A percentile compares a stretch with the other conserved stretches of the same genome.
phyloP scores from a whole-genome alignment of 352 stramenopile species.

The Globisporangium echinulatum region DNA sequence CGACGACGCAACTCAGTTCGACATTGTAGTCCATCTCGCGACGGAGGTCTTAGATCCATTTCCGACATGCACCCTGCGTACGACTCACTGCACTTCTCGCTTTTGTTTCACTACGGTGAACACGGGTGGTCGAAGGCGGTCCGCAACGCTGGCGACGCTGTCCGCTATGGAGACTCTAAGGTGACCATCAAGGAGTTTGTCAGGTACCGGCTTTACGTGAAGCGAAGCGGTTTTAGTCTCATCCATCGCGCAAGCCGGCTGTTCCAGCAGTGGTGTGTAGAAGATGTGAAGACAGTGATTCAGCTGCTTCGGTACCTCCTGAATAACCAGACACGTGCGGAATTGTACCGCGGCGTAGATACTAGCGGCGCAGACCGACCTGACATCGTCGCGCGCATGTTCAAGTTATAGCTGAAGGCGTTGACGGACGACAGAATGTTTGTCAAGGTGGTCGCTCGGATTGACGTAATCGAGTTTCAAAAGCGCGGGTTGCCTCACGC shows the following conservation, averaged over 20 bases:
- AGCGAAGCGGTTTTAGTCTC: neutral
- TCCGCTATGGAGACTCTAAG: neutral
- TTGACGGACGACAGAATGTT: neutral
- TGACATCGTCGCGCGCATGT: neutral
- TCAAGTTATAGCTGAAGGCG: neutral
- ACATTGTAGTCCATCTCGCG: neutral
- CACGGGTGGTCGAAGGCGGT: neutral
- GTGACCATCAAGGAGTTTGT: neutral
- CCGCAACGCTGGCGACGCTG: neutral
- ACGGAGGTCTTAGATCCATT: neutral
- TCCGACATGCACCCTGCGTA: neutral
- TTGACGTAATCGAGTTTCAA: neutral
- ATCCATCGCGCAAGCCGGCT: neutral
- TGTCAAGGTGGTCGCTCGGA: neutral
- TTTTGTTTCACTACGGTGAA: neutral
- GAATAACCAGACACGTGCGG: neutral
- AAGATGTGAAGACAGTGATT: neutral
- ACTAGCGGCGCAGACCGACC: neutral
- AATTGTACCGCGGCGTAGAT: neutral
- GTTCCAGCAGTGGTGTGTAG: neutral
- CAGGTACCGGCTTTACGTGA: neutral
- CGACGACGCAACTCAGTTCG: neutral
- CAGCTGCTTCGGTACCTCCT: neutral
- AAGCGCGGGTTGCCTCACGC: neutral
- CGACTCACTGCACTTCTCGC: neutral